Evolutionary conservation across 768 basidiomycete genomes (phyloP), one percentile per base, ranked within the genome.

Genomic region (Tephrocybe sp.): DNA sequence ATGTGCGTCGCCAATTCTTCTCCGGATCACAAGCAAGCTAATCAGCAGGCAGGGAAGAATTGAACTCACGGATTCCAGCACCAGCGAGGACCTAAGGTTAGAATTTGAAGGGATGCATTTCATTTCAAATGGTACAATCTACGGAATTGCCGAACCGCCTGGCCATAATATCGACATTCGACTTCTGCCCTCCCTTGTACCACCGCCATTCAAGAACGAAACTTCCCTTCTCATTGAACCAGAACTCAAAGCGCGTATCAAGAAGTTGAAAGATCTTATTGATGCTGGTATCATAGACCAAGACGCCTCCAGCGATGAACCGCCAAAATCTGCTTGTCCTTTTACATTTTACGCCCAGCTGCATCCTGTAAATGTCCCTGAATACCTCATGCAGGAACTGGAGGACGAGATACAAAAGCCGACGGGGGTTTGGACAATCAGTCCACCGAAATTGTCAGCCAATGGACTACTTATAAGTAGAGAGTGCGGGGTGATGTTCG

Each of bases 21-120:
- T 42, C 12, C 34, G 36, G 46, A 12, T 49, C 34, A 49, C 23
- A 42, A 44, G 29, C 27, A 39, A 50, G n/a, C 40, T 34, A 22
- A 42, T 22, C 23, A 27, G 16, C 25, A 12, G 49, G 49, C 52
- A 91, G 88, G 90, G 88, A 29, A 83, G 78, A 53, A 72, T 89
- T 19, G 88, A 91, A 52, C 60, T 90, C n/a, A 74, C 74, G 12
- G 77, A 84, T 54, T 58, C 70, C 6, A 62, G 64, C n/a, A 75
- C 64, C 3, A 64, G 70, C 0, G 82, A 82, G 39, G 83, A 86
- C 41, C 63, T 89, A 36, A 73, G 78, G 27, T 66, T 91, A 1
- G 86, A 91, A 52, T 83, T 92, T 53, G 84, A 86, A 61, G 90
- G 86, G 1, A 71, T 91, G 19, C 89, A 91, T 64, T 84, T 90